phyloP scores from a whole-genome alignment of 2,329 filamentous ascomycete species.

The Botrytis byssoidea region DNA sequence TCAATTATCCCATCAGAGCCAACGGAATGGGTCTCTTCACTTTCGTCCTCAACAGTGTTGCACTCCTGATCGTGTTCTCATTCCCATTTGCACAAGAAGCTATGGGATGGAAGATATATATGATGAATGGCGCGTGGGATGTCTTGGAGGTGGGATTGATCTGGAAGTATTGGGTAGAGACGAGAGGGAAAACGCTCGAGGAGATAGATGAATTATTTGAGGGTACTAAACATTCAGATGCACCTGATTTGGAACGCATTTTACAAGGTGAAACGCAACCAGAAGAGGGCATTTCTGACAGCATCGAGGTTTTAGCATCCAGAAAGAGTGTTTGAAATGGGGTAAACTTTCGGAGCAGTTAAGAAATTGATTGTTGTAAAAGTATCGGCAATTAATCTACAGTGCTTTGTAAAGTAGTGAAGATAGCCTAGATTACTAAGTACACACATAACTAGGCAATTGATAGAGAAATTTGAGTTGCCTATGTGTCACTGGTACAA shows the following conservation, averaged over 20 bases:
- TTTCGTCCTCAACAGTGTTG: constrained; percentile 38
- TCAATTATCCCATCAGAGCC: constrained; percentile 50
- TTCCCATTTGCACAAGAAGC: constrained; percentile 45
- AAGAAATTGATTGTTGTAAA: background rate
- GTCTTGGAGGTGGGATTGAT: constrained; percentile 19
- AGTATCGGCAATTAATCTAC: too few species aligned
- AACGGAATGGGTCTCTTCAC: constrained; percentile 46
- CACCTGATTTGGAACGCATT: constrained; percentile 26
- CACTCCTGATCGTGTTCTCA: constrained; percentile 43
- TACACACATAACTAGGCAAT: background rate
- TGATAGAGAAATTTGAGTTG: background rate
- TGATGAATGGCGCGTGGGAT: constrained; percentile 42
- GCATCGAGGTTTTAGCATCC: background rate
- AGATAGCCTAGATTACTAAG: background rate
- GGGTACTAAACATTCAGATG: constrained; percentile 32
- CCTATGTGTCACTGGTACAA: background rate
- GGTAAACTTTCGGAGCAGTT: background rate
- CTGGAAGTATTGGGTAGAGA: constrained; percentile 40
- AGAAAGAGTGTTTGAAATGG: background rate
- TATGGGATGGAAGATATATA: constrained; percentile 49
- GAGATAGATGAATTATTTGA: constrained; percentile 41
- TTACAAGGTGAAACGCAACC: background rate
- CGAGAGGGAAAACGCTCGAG: constrained; percentile 41
- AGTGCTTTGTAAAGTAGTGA: background rate
- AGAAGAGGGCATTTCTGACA: background rate